These are phyloP conservation scores for Leishmania major DNA, from an alignment of 208 protist genomes.

Conservation along the genomic window DNA sequence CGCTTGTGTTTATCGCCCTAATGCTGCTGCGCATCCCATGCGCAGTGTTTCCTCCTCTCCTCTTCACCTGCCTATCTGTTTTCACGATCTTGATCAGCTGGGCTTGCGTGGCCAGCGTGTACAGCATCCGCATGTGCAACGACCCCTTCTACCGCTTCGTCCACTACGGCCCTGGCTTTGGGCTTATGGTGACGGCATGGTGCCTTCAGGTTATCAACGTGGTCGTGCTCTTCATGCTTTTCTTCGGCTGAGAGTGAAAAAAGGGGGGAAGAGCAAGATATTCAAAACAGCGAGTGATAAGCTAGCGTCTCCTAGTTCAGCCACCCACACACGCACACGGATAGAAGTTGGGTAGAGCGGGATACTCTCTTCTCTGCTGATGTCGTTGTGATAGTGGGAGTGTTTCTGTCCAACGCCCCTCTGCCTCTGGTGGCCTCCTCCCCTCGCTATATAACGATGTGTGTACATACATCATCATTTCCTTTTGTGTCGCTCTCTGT, in stretches of 20 bases:
- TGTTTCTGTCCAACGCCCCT: background rate
- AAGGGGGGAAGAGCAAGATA: background rate
- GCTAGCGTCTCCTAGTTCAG: background rate
- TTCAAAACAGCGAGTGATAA: background rate
- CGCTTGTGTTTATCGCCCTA: slow-evolving; percentile 17
- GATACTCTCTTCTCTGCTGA: background rate
- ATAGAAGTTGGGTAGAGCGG: background rate
- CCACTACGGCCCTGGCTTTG: slow-evolving; percentile 23
- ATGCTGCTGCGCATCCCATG: slow-evolving; percentile 16
- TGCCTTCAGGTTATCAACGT: slow-evolving; percentile 19
- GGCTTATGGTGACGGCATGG: slow-evolving; percentile 28
- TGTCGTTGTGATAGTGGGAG: background rate
- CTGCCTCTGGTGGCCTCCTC: background rate
- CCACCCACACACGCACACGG: background rate
- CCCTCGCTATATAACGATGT: background rate
- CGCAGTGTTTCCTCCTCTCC: slow-evolving; percentile 12
- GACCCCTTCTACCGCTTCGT: background rate
- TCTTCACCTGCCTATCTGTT: slow-evolving; percentile 8
- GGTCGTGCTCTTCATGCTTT: slow-evolving; percentile 3
- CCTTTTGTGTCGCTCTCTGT: background rate
- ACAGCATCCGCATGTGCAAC: background rate
- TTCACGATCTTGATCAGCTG: slow-evolving; percentile 10
- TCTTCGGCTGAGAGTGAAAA: background rate
- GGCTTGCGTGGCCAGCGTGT: slow-evolving; percentile 14
- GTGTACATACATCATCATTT: background rate